Base-by-base conservation (phyloP, 129 eudicot genomes). In the Saposhnikovia divaricata region DNA sequence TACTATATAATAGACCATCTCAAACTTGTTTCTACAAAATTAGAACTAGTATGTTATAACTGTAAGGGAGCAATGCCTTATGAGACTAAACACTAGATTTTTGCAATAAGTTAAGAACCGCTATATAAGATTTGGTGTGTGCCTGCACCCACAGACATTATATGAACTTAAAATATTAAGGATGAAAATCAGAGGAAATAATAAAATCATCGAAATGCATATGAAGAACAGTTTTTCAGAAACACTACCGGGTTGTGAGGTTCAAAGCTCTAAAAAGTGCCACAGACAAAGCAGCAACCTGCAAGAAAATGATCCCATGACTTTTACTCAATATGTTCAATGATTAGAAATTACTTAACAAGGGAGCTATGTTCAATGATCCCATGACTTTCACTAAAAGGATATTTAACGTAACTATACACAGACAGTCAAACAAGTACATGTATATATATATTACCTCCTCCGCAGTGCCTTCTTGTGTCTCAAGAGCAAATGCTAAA, bases 231-330 rank as follows among this genome's bases (percentile, higher is more conserved):
- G 43, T 74, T 53, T 47, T 14, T 51, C 27, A 13, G 50, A 48
- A 69, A 80, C 15, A 81, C n/a, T 91, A 93, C 93, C 97, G 73
- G 73, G 97, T 77, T 63, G 96, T 88, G 69, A 94, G 81, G 86
- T 90, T 92, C 79, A 94, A 80, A 74, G 97, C 93, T 84, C 98
- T 90, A 81, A 94, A 89, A 46, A 92, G 68, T 86, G 93, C 92
- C 61, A 94, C 98, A 81, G 97, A 92, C 68, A 94, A 84, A 53
- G 98, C 98, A 82, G 91, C 91, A 61, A 94, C 87, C 98, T 94
- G 96, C 78, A 83, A 81, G 31, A 78, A 77, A 81, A 77, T 39
- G 75, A n/a, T 44, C 59, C 23, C 45, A 61, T 10, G 39, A 74
- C 65, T 61, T 79, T 46, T n/a, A 53, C 46, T 4, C 14, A 27